A percentile compares a stretch with the other conserved stretches of the same genome.
phyloP scores from a whole-genome alignment of 2,329 filamentous ascomycete genomes.

The Chrysoporthe austroafricana region DNA sequence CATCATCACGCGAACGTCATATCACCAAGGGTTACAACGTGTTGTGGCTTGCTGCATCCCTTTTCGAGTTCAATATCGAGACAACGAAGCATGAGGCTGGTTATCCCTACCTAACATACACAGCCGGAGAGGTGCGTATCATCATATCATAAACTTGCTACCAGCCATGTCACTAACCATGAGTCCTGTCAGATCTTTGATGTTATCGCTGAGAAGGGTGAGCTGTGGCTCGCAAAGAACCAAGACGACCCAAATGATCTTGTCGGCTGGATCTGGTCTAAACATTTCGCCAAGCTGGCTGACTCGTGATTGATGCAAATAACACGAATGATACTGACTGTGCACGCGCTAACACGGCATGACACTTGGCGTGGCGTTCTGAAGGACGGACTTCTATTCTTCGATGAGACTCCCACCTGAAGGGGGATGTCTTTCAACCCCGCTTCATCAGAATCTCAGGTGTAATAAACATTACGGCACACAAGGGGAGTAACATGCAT shows the following conservation, averaged over 20 bases:
- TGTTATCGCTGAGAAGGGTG: slow-evolving; percentile 94
- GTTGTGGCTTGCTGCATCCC: slow-evolving; percentile 87
- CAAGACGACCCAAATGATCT: slow-evolving; percentile 82
- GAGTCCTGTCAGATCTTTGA: slow-evolving; percentile 69
- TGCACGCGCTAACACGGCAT: not conserved
- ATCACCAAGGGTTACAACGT: slow-evolving; percentile 67
- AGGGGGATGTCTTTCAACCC: not conserved
- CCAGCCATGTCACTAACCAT: slow-evolving; percentile 17
- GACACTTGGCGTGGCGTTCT: slow-evolving; percentile 22
- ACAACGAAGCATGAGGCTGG: slow-evolving; percentile 89
- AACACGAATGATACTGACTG: not conserved
- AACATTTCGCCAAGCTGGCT: slow-evolving; percentile 81
- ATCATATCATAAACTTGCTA: slow-evolving; percentile 2
- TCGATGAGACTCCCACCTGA: not conserved
- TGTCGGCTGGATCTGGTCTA: slow-evolving; percentile 99
- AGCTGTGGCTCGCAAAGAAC: slow-evolving; percentile 96
- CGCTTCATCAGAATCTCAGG: slow-evolving; percentile 20
- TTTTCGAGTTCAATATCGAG: slow-evolving; percentile 97
- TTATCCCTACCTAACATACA: slow-evolving; percentile 94
- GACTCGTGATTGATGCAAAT: slow-evolving; percentile 43
- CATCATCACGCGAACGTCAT: slow-evolving; percentile 62
- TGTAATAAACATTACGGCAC: slow-evolving; percentile 28
- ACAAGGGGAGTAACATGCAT: slow-evolving; percentile 18
- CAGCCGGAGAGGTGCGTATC: slow-evolving; percentile 77
- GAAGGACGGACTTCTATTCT: slow-evolving; percentile 14